Base-by-base conservation (phyloP, 768 basidiomycete genomes). In the Russula dissimulans region DNA sequence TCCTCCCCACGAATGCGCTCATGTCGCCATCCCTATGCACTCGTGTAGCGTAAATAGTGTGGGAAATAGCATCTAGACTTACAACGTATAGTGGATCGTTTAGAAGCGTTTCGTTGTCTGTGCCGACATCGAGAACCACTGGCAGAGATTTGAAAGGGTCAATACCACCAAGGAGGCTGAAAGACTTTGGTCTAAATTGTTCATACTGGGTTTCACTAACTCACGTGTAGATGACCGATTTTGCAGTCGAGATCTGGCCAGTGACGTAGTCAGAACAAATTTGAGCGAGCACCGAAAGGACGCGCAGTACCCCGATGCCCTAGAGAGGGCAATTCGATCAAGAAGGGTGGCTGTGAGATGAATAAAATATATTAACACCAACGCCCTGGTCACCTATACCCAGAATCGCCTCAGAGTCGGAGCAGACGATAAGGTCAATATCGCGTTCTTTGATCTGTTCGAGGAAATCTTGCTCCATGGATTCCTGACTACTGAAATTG, bases 321-420 rank as follows among this genome's bases (percentile, higher is more conserved):
- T 75, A 49, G 15, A 50, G 15, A 31, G 39, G 29, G 31, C 17
- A 9, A 42, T 14, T 18, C 22, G 15, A 34, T 36, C 39, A 31
- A 41, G 31, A 54, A 29, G 26, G 38, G 43, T 10, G 41, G 34
- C 26, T 26, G 22, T 12, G 18, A 46, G 31, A 22, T 43, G 43
- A 38, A 29, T 11, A 18, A 45, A 34, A 48, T 48, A n/a, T 57
- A 78, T 18, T 69, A 69, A 85, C 84, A 56, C 82, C 81, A 43
- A 92, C 90, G 58, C 91, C 85, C 69, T 83, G 82, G 66, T 84
- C 83, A 49, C 84, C 84, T 58, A 85, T 84, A 15, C 92, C 92
- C 10, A 95, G 75, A 60, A 94, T 93, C 0, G 89, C 88, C 66
- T 92, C 91, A 4, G 86, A 82, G 69, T 95, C 92, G 0, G 89